phyloP scores from a whole-genome alignment of 208 protist genomes.

The Jaenimonas drosophilae region DNA sequence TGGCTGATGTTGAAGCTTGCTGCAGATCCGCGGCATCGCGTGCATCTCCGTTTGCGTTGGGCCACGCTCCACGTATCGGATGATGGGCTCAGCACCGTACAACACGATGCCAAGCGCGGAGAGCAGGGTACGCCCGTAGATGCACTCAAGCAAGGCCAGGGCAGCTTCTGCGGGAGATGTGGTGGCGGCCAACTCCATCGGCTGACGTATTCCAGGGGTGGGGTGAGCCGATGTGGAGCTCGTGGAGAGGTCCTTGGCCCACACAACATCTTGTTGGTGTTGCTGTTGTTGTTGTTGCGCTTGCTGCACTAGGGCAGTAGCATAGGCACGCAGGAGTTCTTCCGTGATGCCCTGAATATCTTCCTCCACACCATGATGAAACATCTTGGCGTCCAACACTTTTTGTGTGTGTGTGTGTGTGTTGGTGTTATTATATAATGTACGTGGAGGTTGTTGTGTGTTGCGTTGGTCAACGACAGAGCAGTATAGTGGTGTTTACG shows the following conservation, averaged over 20 bases:
- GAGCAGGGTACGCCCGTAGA: constrained; percentile 67
- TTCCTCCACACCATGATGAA: constrained; percentile 16
- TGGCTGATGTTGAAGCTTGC: background rate
- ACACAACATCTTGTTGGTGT: no score
- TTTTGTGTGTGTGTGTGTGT: no score
- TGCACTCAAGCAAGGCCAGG: constrained; percentile 57
- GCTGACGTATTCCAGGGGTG: background rate
- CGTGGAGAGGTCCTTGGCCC: no score
- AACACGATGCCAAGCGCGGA: constrained; percentile 68
- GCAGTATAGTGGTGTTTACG: no score
- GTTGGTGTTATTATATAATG: no score
- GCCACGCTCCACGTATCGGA: constrained; percentile 37
- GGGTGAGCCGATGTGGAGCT: no score
- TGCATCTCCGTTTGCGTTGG: background rate
- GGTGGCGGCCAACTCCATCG: constrained; percentile 5
- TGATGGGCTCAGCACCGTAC: constrained; percentile 50
- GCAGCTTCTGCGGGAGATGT: constrained; percentile 41
- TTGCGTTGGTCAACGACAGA: no score
- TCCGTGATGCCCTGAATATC: constrained; percentile 27
- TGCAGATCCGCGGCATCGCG: background rate
- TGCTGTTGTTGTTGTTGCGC: background rate
- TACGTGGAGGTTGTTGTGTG: no score
- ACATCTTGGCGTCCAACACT: no score
- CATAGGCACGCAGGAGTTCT: background rate
- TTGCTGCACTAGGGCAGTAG: background rate